Base-by-base conservation (phyloP, 768 basidiomycete species). In the Megacollybia marginata region DNA sequence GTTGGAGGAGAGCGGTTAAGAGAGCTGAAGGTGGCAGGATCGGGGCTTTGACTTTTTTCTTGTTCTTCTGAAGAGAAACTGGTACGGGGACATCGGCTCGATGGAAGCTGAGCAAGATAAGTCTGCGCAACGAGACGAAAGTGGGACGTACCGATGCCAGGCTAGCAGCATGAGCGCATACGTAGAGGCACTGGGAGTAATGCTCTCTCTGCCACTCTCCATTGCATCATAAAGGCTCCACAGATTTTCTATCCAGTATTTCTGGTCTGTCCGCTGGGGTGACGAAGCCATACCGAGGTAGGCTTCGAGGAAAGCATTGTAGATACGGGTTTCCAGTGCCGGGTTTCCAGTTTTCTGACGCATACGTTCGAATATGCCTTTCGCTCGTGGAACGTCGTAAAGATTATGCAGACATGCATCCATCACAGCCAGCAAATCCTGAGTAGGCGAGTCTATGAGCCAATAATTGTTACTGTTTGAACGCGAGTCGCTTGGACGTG, bases 341-440 rank as follows among this genome's bases (percentile, higher is more conserved):
- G 63, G 55, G 54, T 66, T 63, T 33, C 59, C 55, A 28, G 53
- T 55, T 9, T 63, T 58, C 18, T 53, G 54, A 6, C 84, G 77
- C 34, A 93, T 64, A 9, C 74, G 71, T 44, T 80, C 76, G 54
- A 93, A 92, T 19, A 94, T 76, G 34, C 71, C 68, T 54, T 80
- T 80, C 7, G 92, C 92, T 5, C 92, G 85, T 0, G 76, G 71
- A 0, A 92, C 80, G 61, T 92, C 88, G 62, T 85, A 81, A 2
- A 79, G 59, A 54, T 85, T 79, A 62, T 85, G 76, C 11, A 94
- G 66, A 61, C 92, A 94, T 4, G 90, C 88, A 56, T 88, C 83
- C 66, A 94, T 87, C 54, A 94, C 76, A 0, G 87, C 81, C 10
- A 89, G 62, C 48, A 78, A 71, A 62, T 92, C 88, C 59, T 82